Base-by-base conservation (phyloP, 345 rosid species). In the Eucalyptus coolabah region DNA sequence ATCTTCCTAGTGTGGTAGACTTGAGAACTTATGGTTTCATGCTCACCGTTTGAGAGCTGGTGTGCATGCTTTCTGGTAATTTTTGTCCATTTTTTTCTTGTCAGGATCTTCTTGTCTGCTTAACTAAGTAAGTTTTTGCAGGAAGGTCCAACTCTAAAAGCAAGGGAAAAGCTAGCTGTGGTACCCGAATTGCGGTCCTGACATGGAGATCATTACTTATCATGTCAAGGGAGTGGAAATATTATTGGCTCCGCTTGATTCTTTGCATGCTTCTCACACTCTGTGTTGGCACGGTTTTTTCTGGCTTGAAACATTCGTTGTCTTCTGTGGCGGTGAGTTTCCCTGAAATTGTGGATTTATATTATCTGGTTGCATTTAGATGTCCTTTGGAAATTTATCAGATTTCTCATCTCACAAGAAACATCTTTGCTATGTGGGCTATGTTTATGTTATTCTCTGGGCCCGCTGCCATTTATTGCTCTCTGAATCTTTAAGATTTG, bases 211-310 rank as follows among this genome's bases (percentile, higher is more conserved):
- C 99, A 19, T 92, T 98, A 89, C 93, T 97, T 90, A 95, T 97
- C 86, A 98, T 97, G 99, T 98, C 99, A 10, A 96, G 99, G 88
- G 99, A 98, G 91, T 98, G 99, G 99, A 96, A 96, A 91, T 97
- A 98, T 94, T 97, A 96, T 92, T 98, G 99, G 99, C 96, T 98
- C 90, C 95, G 99, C 11, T 96, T 98, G 89, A 92, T 97, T 93
- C 97, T 98, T 81, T 96, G 89, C 89, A 96, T 96, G 97, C 92
- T 96, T 86, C 98, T 98, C 86, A 92, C 97, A 15, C 95, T 98
- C 87, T 94, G 95, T 89, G 91, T 98, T 87, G 98, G 98, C 82
- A 97, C 98, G 1, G 94, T 96, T 30, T 98, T 96, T 91, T 97
- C 99, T 23, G 97, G 99, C 90, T 93, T 98, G 88, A 98, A 99